Evolutionary conservation across 1,139 yeast genomes (phyloP).

Genomic region (Suhomyces bolitotheri): DNA sequence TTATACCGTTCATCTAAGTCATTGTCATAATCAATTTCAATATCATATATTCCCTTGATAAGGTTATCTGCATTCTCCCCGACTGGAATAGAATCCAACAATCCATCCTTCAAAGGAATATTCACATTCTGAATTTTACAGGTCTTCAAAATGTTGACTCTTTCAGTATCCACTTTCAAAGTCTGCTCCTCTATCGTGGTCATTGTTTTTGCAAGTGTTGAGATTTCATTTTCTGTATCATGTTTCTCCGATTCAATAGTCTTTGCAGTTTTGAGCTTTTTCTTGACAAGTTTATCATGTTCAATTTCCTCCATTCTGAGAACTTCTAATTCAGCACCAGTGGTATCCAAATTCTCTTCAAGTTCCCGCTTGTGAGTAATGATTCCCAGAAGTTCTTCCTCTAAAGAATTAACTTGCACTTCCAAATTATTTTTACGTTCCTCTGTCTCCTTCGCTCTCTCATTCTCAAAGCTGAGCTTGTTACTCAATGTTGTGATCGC

Average conservation of each 20-base stretch:
- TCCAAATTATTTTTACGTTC: slow-evolving; percentile 32
- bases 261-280: slow-evolving; percentile 28
- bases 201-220: slow-evolving; percentile 32
- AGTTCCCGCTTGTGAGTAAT: slow-evolving; percentile 31
- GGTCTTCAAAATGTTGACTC: slow-evolving; percentile 61
- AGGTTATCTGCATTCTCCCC: slow-evolving; percentile 42
- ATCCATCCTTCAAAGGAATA: slow-evolving; percentile 64
- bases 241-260: slow-evolving; percentile 34
- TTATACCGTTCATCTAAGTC: slow-evolving; percentile 46
- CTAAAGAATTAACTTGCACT: slow-evolving; percentile 32
- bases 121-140: slow-evolving; percentile 74
- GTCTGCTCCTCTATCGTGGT: slow-evolving; percentile 51
- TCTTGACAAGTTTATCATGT: slow-evolving; percentile 26
- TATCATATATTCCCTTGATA: slow-evolving; percentile 42
- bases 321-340: slow-evolving; percentile 54
- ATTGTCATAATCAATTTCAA: slow-evolving; percentile 58
- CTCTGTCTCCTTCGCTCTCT: slow-evolving; percentile 51
- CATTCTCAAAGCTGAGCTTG: slow-evolving; percentile 64
- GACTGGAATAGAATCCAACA: slow-evolving; percentile 52
- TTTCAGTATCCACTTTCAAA: slow-evolving; percentile 57
- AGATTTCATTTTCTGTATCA: slow-evolving; percentile 36
- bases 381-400: slow-evolving; percentile 32
- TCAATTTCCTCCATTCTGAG: slow-evolving; percentile 37
- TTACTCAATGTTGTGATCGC: slow-evolving; percentile 63
- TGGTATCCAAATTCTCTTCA: slow-evolving; percentile 40